Conservation (phyloP, 192 early-diverging fungal species). For the Backusella luteola region DNA sequence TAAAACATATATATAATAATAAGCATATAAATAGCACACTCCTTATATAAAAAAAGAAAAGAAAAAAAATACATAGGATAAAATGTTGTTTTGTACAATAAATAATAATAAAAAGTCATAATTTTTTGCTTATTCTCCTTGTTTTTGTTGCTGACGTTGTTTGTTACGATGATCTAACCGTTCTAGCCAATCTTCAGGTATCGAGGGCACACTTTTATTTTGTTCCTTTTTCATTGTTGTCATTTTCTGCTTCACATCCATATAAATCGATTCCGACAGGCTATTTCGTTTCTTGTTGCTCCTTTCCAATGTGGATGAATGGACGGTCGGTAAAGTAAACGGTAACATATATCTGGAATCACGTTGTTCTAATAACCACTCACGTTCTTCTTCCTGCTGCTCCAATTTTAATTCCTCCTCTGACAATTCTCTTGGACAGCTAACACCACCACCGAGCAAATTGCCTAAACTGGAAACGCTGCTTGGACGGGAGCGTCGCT, state of each 20-base stretch:
- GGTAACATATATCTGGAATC: conserved; percentile 55
- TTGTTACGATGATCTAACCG: conserved; percentile 24
- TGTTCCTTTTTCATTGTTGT: conserved; percentile 7
- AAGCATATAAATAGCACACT: neutral
- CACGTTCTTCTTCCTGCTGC: conserved; percentile 43
- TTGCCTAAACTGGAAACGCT: conserved; percentile 17
- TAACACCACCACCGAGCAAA: neutral
- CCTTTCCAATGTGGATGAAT: conserved; percentile 7
- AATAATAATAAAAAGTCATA: too few relatives aligned
- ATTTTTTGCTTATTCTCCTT: neutral
- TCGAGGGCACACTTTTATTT: conserved; percentile 24
- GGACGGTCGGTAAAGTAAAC: conserved; percentile 60
- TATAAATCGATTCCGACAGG: conserved; percentile 13
- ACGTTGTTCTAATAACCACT: conserved; percentile 50
- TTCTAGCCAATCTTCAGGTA: conserved; percentile 37
- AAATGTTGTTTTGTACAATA: neutral
- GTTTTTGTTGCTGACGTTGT: neutral
- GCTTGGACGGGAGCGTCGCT: conserved; percentile 4
- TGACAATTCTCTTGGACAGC: neutral
- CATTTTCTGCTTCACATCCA: conserved; percentile 11
- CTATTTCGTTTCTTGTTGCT: neutral
- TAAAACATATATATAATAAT: neutral
- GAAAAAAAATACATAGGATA: neutral
- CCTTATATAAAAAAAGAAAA: neutral
- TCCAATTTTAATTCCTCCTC: conserved; percentile 2